Evolutionary conservation across 805 yeast genomes (phyloP).

Genomic region (Metschnikowia cerradonensis): DNA sequence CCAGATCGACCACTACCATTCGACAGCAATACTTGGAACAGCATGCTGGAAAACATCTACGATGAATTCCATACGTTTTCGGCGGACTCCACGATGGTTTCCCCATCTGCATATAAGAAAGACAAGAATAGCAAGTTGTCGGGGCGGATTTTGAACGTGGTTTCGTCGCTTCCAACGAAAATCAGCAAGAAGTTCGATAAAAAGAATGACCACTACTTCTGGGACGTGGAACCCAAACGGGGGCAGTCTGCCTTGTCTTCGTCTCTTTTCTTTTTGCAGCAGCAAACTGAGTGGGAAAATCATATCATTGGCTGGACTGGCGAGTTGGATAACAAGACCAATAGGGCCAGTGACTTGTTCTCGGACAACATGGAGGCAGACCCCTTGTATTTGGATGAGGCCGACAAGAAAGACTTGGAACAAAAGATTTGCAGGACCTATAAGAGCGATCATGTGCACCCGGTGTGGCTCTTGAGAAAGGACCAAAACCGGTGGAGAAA

Average conservation of each 20-base stretch:
- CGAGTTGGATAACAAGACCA: constrained; percentile 50
- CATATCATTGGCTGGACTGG: constrained; percentile 96
- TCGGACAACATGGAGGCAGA: constrained; percentile 44
- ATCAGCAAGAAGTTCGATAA: constrained; percentile 40
- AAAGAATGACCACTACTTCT: constrained; percentile 32
- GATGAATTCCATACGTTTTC: constrained; percentile 23
- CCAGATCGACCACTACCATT: neutral
- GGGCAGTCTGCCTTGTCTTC: constrained; percentile 87
- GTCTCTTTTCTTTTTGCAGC: constrained; percentile 59
- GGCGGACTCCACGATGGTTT: constrained; percentile 17
- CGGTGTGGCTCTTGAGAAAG: constrained; percentile 81
- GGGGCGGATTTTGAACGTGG: constrained; percentile 66
- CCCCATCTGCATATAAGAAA: constrained; percentile 29
- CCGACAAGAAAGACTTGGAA: constrained; percentile 52
- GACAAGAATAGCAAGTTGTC: constrained; percentile 37
- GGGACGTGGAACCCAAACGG: constrained; percentile 61
- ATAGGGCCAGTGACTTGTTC: constrained; percentile 14
- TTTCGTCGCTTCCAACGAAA: constrained; percentile 65
- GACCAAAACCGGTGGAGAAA: constrained; percentile 82
- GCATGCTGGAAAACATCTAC: constrained; percentile 14
- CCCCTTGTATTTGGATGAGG: constrained; percentile 54
- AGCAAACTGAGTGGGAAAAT: constrained; percentile 78
- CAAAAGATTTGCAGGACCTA: constrained; percentile 43
- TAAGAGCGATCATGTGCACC: constrained; percentile 58
- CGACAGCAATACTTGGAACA: neutral